Evolutionary conservation across 768 basidiomycete species (phyloP).

Genomic region (Sporobolomyces phaffii): DNA sequence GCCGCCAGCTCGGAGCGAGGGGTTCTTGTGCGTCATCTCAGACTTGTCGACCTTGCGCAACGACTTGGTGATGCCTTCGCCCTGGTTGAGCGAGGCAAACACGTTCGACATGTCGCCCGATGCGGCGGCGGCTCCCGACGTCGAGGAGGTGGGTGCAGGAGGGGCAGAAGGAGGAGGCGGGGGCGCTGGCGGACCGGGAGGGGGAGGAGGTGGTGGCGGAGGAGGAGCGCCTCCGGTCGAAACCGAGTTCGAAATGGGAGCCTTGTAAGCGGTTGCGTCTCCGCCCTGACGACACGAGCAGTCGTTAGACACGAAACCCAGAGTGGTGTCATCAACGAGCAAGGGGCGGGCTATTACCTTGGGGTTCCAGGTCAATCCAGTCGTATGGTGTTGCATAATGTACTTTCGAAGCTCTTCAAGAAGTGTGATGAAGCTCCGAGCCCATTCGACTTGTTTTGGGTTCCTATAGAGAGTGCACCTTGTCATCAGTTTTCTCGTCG

Average conservation of each 20-base stretch:
- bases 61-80: slow-evolving; percentile 80
- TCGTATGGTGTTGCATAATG: slow-evolving; percentile 74
- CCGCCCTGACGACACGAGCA: slow-evolving; percentile 50
- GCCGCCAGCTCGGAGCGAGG: slow-evolving; percentile 60
- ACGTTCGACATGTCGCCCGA: slow-evolving; percentile 58
- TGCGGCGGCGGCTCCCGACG: slow-evolving; percentile 45
- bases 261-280: slow-evolving; percentile 42
- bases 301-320: not conserved
- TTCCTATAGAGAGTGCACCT: slow-evolving; percentile 56
- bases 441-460: slow-evolving; percentile 81
- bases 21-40: slow-evolving; percentile 99
- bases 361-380: slow-evolving; percentile 82
- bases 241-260: not conserved
- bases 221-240: slow-evolving; percentile 24
- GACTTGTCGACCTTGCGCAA: slow-evolving; percentile 90
- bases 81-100: slow-evolving; percentile 83
- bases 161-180: slow-evolving; percentile 45
- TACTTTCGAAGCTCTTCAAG: slow-evolving; percentile 77
- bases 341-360: slow-evolving; percentile 52
- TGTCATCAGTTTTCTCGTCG: not conserved
- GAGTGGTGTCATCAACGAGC: not conserved
- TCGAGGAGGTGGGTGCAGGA: slow-evolving; percentile 48
- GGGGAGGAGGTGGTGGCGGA: slow-evolving; percentile 43
- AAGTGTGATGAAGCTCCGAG: slow-evolving; percentile 60
- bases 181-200: too few relatives aligned